Base-by-base conservation (phyloP, 495 filamentous ascomycete species). In the Penicillium arizonense region DNA sequence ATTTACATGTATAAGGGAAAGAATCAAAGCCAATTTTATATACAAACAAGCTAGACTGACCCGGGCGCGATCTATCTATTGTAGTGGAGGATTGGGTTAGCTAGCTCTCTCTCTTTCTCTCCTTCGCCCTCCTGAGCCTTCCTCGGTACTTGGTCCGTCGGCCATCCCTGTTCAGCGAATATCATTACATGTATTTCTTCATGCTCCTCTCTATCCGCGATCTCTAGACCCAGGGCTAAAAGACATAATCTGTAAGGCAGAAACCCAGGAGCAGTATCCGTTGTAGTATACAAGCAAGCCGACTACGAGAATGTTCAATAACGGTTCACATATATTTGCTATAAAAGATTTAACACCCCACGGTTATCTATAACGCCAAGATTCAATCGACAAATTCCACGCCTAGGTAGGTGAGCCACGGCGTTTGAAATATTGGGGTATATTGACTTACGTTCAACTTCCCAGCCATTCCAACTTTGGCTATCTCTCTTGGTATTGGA, bases 401-500 rank as follows among this genome's bases (percentile, higher is more conserved):
- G n/a, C 36, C 36, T 38, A 38, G 36, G 36, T 38, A 38, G 36
- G 36, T 38, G 36, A 38, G 36, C 36, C 36, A 38, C 36, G 36
- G 36, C 36, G 36, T 38, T 38, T 38, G 13, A 38, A 38, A 38
- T 38, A 38, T 38, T 38, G n/a, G 36, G 36, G 36, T 38, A 38
- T 38, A 38, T 38, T 38, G 36, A 46, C 50, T 38, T 46, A 53
- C 50, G 34, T 32, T 46, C 41, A 36, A 44, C 50, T 23, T 46
- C 40, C 39, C 41, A 46, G 36, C 36, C 36, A 38, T 38, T 38
- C n/a, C 36, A 38, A 38, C 36, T 38, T 38, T 38, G 13, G 36
- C 36, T 38, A 28, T 53, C 34, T 30, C 50, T 39, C 50, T 53
- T 47, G 42, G 33, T 47, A 24, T 53, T 47, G 36, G 36, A 16